Base-by-base conservation (phyloP, 192 early-diverging fungal genomes). In the Coemansia sp. region DNA sequence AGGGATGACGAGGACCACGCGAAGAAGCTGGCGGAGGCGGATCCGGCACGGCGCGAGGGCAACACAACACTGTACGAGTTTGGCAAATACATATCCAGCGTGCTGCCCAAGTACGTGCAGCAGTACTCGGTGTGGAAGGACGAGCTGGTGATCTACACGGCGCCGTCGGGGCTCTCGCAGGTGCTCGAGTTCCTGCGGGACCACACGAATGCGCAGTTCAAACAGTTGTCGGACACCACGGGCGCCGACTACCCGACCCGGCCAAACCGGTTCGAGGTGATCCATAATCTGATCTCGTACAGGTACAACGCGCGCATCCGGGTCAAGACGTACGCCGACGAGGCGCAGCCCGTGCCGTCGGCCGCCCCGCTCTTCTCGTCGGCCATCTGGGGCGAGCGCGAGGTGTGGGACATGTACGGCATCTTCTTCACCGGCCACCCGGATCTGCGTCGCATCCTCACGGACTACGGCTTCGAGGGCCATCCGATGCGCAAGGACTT, bases 381-480 rank as follows among this genome's bases (percentile, higher is more conserved):
- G 43, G 96, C 95, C 49, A 97, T 96, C 81, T 99, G 97, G 97
- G 91, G 94, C 65, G 97, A 99, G 84, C 92, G 97, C 77, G 97
- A 99, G 80, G 92, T 90, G 21, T 99, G 92, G 83, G 97, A 99
- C 70, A 99, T 99, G 97, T 99, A 89, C 71, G 97, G 97, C 61
- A 88, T 99, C 52, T 95, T 95, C 81, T 99, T 99, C 74, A 86
- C 88, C 0, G 93, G 90, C 49, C 97, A 99, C 73, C 97, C 97
- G 9, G 97, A 99, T 85, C 79, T 99, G 77, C 81, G 97, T 54
- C 86, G 97, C 48, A 98, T 99, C 71, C 88, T 99, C 81, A 97
- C 95, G 54, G 95, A 98, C 81, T 99, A 99, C 72, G 97, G 97
- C 26, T 99, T 98, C 63, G 96, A 99, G 84, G 97, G 96, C 12